These are phyloP conservation scores for Chlorella sp. DNA, from an alignment of 139 green algal species.

Conservation along the genomic window DNA sequence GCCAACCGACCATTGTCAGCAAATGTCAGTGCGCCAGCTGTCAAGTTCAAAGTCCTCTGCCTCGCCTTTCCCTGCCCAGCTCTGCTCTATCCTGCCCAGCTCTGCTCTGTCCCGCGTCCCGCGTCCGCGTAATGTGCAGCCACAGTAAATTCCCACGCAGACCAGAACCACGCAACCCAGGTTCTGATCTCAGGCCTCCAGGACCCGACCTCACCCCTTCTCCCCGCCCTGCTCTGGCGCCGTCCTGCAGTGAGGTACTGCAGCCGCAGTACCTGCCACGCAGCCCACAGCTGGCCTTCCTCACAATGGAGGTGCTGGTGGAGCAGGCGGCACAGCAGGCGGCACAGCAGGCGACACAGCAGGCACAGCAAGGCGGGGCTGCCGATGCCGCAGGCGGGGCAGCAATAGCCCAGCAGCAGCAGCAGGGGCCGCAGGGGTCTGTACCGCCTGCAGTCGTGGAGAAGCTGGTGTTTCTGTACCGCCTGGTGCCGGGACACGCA, in stretches of 20 bases:
- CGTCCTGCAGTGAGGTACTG: slow-evolving; percentile 25
- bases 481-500: slow-evolving; percentile 63
- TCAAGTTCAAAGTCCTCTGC: too few relatives aligned
- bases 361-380: neutral
- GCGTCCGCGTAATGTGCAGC: neutral
- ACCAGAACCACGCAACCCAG: too few relatives aligned
- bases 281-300: slow-evolving; percentile 62
- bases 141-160: too few relatives aligned
- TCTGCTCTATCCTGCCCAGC: neutral
- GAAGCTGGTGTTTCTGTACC: slow-evolving; percentile 81
- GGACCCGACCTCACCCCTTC: neutral
- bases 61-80: too few relatives aligned
- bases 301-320: slow-evolving; percentile 78
- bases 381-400: neutral
- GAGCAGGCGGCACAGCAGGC: neutral
- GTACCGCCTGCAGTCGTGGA: neutral
- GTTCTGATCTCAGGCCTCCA: too few relatives aligned
- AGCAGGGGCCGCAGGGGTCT: neutral
- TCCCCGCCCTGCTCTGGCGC: neutral
- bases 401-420: neutral
- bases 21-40: too few relatives aligned
- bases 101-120: neutral
- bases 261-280: slow-evolving; percentile 34
- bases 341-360: neutral
- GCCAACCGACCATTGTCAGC: too few relatives aligned